Evolutionary conservation across 768 basidiomycete genomes (phyloP).

Genomic region (Lentinula boryana): DNA sequence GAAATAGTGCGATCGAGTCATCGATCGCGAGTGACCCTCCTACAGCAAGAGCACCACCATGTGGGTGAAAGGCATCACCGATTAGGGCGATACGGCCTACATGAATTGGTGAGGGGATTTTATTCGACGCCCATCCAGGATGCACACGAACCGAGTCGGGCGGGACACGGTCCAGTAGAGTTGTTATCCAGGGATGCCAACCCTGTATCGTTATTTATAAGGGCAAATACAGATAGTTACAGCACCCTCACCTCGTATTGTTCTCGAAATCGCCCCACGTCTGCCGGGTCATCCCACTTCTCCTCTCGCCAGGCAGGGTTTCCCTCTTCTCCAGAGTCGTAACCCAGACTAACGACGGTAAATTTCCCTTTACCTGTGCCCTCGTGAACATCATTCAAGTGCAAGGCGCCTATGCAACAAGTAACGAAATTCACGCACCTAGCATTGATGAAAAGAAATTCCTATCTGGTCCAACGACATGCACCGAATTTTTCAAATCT

Average conservation of each 20-base stretch:
- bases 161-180: background rate
- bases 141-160: background rate
- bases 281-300: background rate
- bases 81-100: background rate
- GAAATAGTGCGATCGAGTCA: background rate
- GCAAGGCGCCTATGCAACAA: no score
- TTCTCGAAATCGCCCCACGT: background rate
- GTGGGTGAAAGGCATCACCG: conserved; percentile 1
- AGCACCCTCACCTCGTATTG: background rate
- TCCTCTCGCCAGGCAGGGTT: background rate
- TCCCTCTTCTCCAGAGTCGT: background rate
- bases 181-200: background rate
- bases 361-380: background rate
- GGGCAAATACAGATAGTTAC: no score
- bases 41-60: background rate
- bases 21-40: conserved; percentile 3
- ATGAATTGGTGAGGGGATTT: background rate
- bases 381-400: no score
- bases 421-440: background rate
- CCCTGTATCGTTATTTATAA: background rate
- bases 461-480: background rate
- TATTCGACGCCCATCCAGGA: background rate
- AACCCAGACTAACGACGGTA: background rate
- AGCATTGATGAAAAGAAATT: conserved; percentile 3
- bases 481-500: background rate